Evolutionary conservation across 495 filamentous ascomycete species (phyloP), one percentile per base, ranked within the genome.

Genomic region (Lophium mytilinum): DNA sequence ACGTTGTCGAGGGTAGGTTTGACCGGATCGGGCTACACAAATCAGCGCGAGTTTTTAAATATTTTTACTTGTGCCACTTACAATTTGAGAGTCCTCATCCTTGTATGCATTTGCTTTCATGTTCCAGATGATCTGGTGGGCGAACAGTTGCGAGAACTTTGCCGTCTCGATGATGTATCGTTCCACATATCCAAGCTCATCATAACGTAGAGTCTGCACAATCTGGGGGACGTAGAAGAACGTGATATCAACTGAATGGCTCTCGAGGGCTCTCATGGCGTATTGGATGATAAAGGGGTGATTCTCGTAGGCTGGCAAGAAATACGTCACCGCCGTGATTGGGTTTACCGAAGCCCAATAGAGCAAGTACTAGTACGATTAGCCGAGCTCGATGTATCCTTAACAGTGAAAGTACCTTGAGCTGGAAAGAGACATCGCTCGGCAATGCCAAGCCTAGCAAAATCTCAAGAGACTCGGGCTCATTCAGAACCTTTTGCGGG

Each of bases 71-170:
- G 19, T 9, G 10, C 1, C 9, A 72, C 86, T 82, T 78, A 93
- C 88, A 63, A 94, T 81, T 63, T 84, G 80, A 50, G 86, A 88
- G 57, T 97, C 90, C 61, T 99, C 91, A 64, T 99, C 94, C 70
- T 96, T 97, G 74, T 89, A 99, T 2, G 90, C 84, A 68, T 99
- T 99, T 18, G 94, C 94, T 67, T 95, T 96, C 86, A 99, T 99
- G 68, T 97, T 99, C 94, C 94, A 99, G 59, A 99, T 97, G 57
- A 99, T 96, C 58, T 99, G 94, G 71, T 99, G 94, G 7, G 94
- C 90, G 69, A 99, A 99, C 1, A 96, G 75, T 68, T 96, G 94
- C 21, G 92, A 96, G 65, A 93, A 88, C 62, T 92, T 91, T 1
- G 89, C 91, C 4, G 94, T 95, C 74, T 99, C 93, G 19, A 96